phyloP scores from a whole-genome alignment of 306 rosid species.

The Citrullus mucosospermus region DNA sequence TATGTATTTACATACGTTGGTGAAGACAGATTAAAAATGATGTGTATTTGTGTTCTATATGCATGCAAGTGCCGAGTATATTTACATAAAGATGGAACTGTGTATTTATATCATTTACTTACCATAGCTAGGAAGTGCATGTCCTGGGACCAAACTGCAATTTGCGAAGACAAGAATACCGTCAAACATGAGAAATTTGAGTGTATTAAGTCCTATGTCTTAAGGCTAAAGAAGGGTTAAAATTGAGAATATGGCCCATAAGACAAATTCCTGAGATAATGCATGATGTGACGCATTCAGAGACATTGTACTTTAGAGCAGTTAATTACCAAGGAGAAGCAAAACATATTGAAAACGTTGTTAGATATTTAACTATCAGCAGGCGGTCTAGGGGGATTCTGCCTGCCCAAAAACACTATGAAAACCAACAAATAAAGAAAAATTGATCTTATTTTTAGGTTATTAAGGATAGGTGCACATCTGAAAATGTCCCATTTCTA shows the following conservation, averaged over 20 bases:
- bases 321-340: background rate
- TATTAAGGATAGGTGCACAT: background rate
- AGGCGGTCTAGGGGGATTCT: background rate
- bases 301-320: background rate
- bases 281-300: background rate
- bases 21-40: background rate
- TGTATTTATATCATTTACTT: constrained; percentile 8
- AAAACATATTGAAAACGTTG: background rate
- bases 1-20: background rate
- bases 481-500: background rate
- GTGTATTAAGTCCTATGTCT: background rate
- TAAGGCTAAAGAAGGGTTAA: background rate
- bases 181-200: background rate
- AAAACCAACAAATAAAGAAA: background rate
- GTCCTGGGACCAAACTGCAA: constrained; percentile 79
- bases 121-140: constrained; percentile 78
- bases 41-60: background rate
- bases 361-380: background rate
- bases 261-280: constrained; percentile 4
- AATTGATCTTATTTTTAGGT: background rate
- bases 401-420: background rate
- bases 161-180: constrained; percentile 11
- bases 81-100: background rate
- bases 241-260: background rate
- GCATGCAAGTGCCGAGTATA: background rate